Percentiles rank a stretch among this genome's conserved stretches.
These are phyloP conservation scores for Angomonas ambiguus DNA, from an alignment of 208 protist genomes.

Conservation along the genomic window DNA sequence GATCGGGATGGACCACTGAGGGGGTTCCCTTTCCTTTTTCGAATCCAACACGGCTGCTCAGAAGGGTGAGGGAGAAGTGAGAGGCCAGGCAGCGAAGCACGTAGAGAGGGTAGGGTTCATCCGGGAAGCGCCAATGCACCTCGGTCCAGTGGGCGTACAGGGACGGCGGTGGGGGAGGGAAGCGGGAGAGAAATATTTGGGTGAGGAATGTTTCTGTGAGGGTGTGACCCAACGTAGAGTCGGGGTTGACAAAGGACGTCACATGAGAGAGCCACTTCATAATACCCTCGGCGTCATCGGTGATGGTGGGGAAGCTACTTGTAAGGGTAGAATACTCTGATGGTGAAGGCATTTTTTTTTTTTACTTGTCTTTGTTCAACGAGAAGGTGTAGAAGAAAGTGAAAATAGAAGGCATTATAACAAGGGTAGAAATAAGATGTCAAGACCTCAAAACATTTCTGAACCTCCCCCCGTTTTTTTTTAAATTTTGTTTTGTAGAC, in stretches of 20 bases:
- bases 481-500: too few relatives aligned
- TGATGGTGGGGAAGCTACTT: not conserved
- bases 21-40: too few relatives aligned
- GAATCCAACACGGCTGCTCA: conserved; percentile 2
- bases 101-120: conserved; percentile 59
- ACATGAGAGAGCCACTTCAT: not conserved
- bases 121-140: conserved; percentile 45
- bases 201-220: not conserved
- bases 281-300: conserved; percentile 1
- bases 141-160: conserved; percentile 49
- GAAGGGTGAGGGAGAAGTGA: conserved; percentile 17
- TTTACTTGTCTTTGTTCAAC: not conserved
- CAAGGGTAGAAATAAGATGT: not conserved
- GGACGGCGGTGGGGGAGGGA: conserved; percentile 28
- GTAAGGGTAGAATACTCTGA: not conserved
- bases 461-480: too few relatives aligned
- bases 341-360: too few relatives aligned
- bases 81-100: conserved; percentile 58
- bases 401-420: not conserved
- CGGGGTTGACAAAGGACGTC: not conserved
- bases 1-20: not conserved
- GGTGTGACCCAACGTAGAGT: not conserved
- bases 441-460: not conserved
- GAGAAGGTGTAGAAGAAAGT: not conserved
- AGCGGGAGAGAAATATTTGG: conserved; percentile 15